These are phyloP conservation scores for Galerina marginata DNA, from an alignment of 768 basidiomycete genomes.

Conservation along the genomic window DNA sequence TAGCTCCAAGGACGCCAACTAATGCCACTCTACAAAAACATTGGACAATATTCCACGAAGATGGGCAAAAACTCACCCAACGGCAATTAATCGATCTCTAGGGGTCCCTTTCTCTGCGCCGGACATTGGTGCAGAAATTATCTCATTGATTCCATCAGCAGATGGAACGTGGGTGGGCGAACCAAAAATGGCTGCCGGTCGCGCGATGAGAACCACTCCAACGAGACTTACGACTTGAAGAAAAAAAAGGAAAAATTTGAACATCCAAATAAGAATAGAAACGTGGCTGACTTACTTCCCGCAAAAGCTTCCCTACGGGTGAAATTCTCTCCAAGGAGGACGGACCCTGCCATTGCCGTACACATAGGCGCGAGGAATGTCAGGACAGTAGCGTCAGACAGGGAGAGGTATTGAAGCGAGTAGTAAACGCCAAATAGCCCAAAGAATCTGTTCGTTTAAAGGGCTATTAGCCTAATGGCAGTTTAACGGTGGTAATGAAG, in stretches of 20 bases:
- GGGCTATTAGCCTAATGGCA: too few species aligned
- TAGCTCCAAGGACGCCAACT: conserved; percentile 63
- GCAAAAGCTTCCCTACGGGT: conserved; percentile 57
- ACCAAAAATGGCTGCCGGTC: conserved; percentile 78
- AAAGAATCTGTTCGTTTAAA: conserved; percentile 57
- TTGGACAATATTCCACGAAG: neutral
- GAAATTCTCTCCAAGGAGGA: conserved; percentile 61
- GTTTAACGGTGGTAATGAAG: neutral
- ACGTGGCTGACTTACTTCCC: conserved; percentile 35
- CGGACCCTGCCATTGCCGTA: conserved; percentile 64
- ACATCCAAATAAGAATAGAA: neutral
- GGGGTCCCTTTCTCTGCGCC: conserved; percentile 29
- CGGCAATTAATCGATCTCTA: conserved; percentile 54
- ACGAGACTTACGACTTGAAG: conserved; percentile 61
- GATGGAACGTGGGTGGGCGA: neutral
- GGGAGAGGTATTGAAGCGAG: conserved; percentile 72
- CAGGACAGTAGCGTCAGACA: conserved; percentile 79
- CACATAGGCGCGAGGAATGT: conserved; percentile 74
- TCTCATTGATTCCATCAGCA: conserved; percentile 2
- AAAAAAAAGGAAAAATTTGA: neutral
- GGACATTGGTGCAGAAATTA: conserved; percentile 24
- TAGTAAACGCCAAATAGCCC: conserved; percentile 70
- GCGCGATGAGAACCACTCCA: conserved; percentile 82
- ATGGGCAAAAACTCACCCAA: conserved; percentile 6
- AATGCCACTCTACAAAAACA: conserved; percentile 53